Conservation (phyloP, 257 asterid genomes). For the Knoxia roxburghii region DNA sequence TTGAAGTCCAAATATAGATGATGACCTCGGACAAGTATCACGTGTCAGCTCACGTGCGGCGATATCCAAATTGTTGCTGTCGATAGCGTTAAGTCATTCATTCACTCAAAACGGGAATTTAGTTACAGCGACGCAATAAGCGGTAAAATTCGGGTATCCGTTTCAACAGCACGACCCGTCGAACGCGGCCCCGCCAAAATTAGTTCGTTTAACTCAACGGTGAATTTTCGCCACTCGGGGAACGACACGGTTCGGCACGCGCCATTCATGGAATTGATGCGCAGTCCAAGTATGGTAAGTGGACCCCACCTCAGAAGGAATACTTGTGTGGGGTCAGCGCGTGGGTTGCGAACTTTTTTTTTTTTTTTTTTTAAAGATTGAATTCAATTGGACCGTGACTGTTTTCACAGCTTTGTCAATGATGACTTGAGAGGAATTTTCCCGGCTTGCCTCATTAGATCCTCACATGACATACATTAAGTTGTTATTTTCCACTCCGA, state of each 20-base stretch:
- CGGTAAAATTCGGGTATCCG: conserved; percentile 12
- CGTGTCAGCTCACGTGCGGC: conserved; percentile 39
- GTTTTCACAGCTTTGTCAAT: conserved; percentile 38
- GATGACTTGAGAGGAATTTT: conserved; percentile 22
- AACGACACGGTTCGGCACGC: conserved; percentile 29
- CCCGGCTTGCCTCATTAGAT: conserved; percentile 13
- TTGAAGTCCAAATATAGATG: no score
- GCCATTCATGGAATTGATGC: conserved; percentile 32
- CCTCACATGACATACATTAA: conserved; percentile 4
- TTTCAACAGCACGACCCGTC: conserved; percentile 19
- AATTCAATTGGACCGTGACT: conserved; percentile 23
- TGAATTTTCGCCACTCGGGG: conserved; percentile 12
- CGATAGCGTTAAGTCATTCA: conserved; percentile 20
- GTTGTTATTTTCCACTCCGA: conserved; percentile 14
- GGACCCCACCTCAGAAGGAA: conserved; percentile 17
- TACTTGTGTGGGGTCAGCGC: conserved; percentile 64
- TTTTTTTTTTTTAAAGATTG: no score
- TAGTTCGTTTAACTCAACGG: neutral
- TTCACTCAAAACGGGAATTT: conserved; percentile 28
- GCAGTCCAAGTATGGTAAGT: conserved; percentile 28
- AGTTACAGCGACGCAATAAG: conserved; percentile 28
- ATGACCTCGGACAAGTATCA: conserved; percentile 7
- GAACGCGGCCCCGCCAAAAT: conserved; percentile 36
- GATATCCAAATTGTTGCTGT: conserved; percentile 8
- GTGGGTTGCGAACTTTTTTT: conserved; percentile 31